phyloP scores from a whole-genome alignment of 1,139 yeast species.

The Saccharomyces hybrid region DNA sequence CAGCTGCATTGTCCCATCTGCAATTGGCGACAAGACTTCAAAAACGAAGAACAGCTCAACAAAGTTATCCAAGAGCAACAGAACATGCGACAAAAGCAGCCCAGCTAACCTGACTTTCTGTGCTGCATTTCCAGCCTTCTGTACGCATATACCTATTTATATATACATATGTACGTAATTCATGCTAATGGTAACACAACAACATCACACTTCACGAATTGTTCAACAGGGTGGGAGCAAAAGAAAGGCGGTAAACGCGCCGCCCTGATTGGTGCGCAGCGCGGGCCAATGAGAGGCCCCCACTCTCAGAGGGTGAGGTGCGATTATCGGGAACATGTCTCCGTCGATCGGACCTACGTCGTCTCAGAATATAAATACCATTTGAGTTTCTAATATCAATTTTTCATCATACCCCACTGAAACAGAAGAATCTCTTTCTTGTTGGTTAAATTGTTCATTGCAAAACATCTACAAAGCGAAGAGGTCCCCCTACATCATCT shows the following conservation, averaged over 20 bases:
- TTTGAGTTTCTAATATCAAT: neutral
- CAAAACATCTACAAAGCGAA: neutral
- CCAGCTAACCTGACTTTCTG: neutral
- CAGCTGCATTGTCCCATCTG: slow-evolving; percentile 40
- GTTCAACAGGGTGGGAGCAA: neutral
- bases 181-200: neutral
- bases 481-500: neutral
- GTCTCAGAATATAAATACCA: neutral
- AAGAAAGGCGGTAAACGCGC: neutral
- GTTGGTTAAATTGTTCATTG: neutral
- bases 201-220: neutral
- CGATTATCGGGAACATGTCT: slow-evolving; percentile 1
- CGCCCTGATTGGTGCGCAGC: neutral
- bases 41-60: slow-evolving; percentile 32
- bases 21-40: slow-evolving; percentile 40
- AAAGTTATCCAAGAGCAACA: slow-evolving; percentile 30
- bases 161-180: neutral
- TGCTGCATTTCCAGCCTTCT: neutral
- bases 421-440: neutral
- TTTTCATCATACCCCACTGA: neutral
- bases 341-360: slow-evolving; percentile 1
- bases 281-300: neutral
- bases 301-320: slow-evolving; percentile 1
- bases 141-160: neutral
- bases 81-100: slow-evolving; percentile 8